Percentiles rank a stretch among this genome's conserved stretches.
These are phyloP conservation scores for Aquilaria agallochum DNA, from an alignment of 441 rosid species.

Conservation along the genomic window DNA sequence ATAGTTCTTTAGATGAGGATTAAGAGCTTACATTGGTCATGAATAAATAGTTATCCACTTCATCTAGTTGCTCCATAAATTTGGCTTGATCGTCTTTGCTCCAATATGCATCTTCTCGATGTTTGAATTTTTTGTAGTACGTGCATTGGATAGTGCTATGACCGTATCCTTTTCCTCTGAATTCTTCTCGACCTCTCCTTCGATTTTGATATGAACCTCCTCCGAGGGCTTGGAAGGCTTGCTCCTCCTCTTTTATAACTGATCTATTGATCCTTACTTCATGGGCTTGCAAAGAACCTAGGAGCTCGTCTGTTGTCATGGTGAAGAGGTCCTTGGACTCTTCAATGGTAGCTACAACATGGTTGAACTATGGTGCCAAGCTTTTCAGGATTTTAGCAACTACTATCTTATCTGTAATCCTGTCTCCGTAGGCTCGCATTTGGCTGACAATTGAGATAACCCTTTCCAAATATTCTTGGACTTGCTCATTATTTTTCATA, in stretches of 20 bases:
- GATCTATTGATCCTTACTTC: background rate
- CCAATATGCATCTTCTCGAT: too few species aligned
- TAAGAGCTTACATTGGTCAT: too few species aligned
- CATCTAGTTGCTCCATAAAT: too few species aligned
- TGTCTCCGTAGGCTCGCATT: constrained; percentile 1
- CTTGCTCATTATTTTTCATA: background rate
- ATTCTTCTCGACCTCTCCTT: background rate
- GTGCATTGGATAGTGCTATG: too few species aligned
- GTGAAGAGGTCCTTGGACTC: background rate
- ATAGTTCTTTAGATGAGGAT: background rate
- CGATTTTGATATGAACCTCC: too few species aligned
- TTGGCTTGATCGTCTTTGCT: too few species aligned
- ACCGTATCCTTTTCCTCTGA: too few species aligned
- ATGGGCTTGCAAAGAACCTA: constrained; percentile 1
- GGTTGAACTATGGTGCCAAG: background rate
- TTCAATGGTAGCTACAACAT: constrained; percentile 7
- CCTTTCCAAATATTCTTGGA: background rate
- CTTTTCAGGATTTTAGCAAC: background rate
- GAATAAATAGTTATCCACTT: too few species aligned
- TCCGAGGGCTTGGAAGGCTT: background rate
- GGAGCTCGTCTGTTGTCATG: background rate
- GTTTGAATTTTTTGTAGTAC: too few species aligned
- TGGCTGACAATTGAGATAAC: background rate
- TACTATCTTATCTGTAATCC: background rate
- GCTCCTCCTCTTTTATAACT: background rate